A percentile compares a stretch with the other conserved stretches of the same genome.
These are phyloP conservation scores for Pseudogymnoascus sp. DNA, from an alignment of 2,329 filamentous ascomycete genomes.

Conservation along the genomic window DNA sequence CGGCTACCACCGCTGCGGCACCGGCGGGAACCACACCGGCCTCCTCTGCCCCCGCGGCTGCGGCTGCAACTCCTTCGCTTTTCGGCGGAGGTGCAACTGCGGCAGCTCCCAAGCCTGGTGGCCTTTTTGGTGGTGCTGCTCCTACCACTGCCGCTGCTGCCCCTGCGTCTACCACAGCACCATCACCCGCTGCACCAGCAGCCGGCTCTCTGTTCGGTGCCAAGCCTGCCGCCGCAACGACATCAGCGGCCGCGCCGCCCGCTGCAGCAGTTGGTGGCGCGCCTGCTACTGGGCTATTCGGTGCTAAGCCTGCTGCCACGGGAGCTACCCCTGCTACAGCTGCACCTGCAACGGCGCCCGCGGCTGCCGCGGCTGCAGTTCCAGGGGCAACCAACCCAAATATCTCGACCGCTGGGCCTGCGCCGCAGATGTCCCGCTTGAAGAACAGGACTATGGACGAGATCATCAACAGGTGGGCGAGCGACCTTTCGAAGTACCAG, in stretches of 20 bases:
- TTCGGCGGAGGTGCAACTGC: constrained; percentile 11
- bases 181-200: constrained; percentile 17
- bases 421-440: constrained; percentile 77
- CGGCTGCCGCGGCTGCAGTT: constrained; percentile 18
- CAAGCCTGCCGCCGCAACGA: constrained; percentile 17
- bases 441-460: constrained; percentile 99
- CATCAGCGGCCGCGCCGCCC: constrained; percentile 16
- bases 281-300: constrained; percentile 24
- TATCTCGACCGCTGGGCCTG: constrained; percentile 70
- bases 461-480: constrained; percentile 94
- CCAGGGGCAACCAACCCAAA: constrained; percentile 36
- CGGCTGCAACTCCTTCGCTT: constrained; percentile 1
- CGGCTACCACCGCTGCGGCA: background rate
- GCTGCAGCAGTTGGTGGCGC: background rate
- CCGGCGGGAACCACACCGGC: constrained; percentile 10
- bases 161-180: constrained; percentile 12
- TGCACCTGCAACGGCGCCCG: constrained; percentile 7
- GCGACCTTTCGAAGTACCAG: constrained; percentile 89
- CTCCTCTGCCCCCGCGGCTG: background rate
- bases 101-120: background rate
- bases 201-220: constrained; percentile 20
- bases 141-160: constrained; percentile 22
- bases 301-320: constrained; percentile 19
- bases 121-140: constrained; percentile 9
- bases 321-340: constrained; percentile 25